Evolutionary conservation across 2,329 filamentous ascomycete species (phyloP), one percentile per base, ranked within the genome.

Genomic region (Aspergillus transmontanensis): DNA sequence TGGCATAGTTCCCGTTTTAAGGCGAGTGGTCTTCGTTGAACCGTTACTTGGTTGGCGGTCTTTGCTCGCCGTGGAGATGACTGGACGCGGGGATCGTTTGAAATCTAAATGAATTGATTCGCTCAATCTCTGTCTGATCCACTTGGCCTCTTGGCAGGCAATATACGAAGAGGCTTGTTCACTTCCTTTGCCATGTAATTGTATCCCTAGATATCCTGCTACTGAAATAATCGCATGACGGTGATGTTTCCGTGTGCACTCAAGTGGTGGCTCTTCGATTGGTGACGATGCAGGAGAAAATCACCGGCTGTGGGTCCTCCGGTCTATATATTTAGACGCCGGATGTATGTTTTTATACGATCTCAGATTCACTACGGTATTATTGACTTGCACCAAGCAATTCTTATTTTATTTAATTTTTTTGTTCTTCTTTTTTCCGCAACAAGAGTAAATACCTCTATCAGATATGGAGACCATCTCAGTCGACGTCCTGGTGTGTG

Each of bases 401-500:
- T 1, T 14, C 6, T 4, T 23, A 6, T 6, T 26, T 16, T 6
- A 46, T 26, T 23, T 14, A 26, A 4, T 26, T 0, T 26, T 26
- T 26, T 26, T 26, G 23, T 46, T 11, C 4, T 46, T 23, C 3
- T 39, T 48, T 28, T 6, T 19, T 39, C 6, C 5, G 4, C 4
- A 16, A 19, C 4, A 26, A 19, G 9, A 56, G 2, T 43, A 39
- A 14, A 39, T 12, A 34, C n/a, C 3, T 43, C 11, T 10, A 9
- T 12, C 10, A 21, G 10, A 53, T 30, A 72, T 73, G 71, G 32
- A 72, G 6, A 55, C 54, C 5, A 36, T 71, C 34, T 41, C 62
- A 6, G 72, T 72, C 12, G 72, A 73, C 53, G 66, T 67, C 19
- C 57, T 73, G 10, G 68, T 73, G n/a, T 73, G 70, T 36, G 72